phyloP scores from a whole-genome alignment of 2,329 filamentous ascomycete species.

The Laburnicola sp. region DNA sequence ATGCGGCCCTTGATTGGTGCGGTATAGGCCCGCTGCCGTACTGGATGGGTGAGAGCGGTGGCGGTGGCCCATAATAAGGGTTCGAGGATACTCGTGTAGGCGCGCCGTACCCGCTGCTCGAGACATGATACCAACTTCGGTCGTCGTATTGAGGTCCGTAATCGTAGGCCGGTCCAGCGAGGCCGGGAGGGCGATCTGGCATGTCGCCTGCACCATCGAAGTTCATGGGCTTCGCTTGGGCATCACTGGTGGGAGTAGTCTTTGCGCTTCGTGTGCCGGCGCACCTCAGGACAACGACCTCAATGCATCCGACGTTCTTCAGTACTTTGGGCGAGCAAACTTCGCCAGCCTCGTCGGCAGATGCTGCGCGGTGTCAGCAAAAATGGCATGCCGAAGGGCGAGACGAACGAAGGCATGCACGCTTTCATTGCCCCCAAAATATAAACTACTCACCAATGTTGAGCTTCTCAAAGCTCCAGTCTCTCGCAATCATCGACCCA shows the following conservation, averaged over 20 bases:
- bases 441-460: constrained; percentile 47
- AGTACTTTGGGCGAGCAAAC: constrained; percentile 36
- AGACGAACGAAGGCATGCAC: too few species aligned
- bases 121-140: not conserved
- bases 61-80: not conserved
- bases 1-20: not conserved
- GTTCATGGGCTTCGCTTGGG: constrained; percentile 21
- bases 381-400: not conserved
- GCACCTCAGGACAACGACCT: constrained; percentile 53
- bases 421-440: too few species aligned
- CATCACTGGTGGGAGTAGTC: constrained; percentile 10
- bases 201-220: constrained; percentile 34
- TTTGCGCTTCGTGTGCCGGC: constrained; percentile 30
- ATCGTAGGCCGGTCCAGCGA: constrained; percentile 17
- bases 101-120: not conserved
- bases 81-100: not conserved
- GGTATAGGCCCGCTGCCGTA: constrained; percentile 37
- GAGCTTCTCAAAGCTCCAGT: constrained; percentile 58
- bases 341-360: constrained; percentile 43
- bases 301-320: constrained; percentile 52
- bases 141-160: constrained; percentile 22
- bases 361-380: constrained; percentile 33
- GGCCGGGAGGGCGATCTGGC: constrained; percentile 15
- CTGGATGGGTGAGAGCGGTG: constrained; percentile 13
- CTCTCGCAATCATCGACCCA: constrained; percentile 54